Base-by-base conservation (phyloP, 1,139 yeast genomes). In the Saccharomyces pastorianus region DNA sequence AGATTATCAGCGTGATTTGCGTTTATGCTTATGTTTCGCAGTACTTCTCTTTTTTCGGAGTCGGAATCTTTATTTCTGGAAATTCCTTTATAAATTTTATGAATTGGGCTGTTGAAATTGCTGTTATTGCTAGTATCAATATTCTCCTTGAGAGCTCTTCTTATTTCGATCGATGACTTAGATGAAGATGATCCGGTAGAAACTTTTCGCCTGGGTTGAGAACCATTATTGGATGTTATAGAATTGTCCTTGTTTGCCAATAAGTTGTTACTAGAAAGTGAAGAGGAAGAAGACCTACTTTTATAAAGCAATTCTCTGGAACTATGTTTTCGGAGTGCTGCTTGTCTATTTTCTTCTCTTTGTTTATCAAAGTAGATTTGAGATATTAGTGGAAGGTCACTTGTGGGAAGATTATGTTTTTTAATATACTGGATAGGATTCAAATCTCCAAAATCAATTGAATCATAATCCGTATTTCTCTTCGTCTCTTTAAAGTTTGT, bases 381-480 rank as follows among this genome's bases (percentile, higher is more conserved):
- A 7, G 73, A 68, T 11, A 72, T 64, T 46, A 56, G 62, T n/a
- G 74, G 73, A 46, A 72, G 60, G 28, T 72, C 76, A 26, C 59
- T 58, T 1, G 72, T 61, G 1, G 75, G 73, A 14, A 72, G 55
- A 44, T 69, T 67, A 55, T 71, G 63, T 56, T 64, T 66, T 53
- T 66, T 71, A 42, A 70, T 58, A 54, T 71, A 73, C 56, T 72
- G 74, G 38, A 71, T 69, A 6, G 76, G 76, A 55, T 72, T 73
- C 50, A 72, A 57, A 6, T 70, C 71, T 38, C 71, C 72, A 58
- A 72, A 70, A 25, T 71, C 69, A 26, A 67, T 61, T 51, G 60
- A 32, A 2, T 56, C 58, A 53, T 65, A 66, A 48, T 60, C 58
- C 27, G 52, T 51, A 20, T 32, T 28, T 14, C 44, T 34, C 14